Percentiles rank a stretch among this genome's conserved stretches.
phyloP scores from a whole-genome alignment of 2,329 filamentous ascomycete genomes.

The Fusarium nygamai region DNA sequence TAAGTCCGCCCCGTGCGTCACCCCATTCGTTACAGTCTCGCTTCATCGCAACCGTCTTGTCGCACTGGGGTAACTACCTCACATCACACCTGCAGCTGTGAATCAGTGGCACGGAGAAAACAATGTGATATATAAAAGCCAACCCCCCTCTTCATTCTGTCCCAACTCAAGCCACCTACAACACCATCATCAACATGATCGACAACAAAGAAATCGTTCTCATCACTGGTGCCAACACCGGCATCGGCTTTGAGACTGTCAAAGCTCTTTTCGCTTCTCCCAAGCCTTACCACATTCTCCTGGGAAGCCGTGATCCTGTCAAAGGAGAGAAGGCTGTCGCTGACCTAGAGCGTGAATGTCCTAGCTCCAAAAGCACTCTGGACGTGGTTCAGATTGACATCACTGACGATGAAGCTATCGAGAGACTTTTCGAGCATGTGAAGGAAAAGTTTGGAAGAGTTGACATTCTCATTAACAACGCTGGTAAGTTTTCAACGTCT shows the following conservation, averaged over 20 bases:
- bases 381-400: constrained; percentile 63
- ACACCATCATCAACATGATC: constrained; percentile 23
- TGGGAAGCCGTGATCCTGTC: constrained; percentile 62
- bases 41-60: neutral
- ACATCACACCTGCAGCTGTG: neutral
- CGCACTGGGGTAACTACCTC: neutral
- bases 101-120: neutral
- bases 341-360: constrained; percentile 52
- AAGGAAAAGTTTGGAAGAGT: constrained; percentile 54
- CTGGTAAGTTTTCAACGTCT: constrained; percentile 49
- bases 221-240: constrained; percentile 70
- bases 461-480: constrained; percentile 68
- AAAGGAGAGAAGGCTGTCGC: constrained; percentile 62
- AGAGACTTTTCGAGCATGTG: constrained; percentile 55
- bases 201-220: constrained; percentile 56
- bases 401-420: constrained; percentile 61
- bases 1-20: constrained; percentile 11
- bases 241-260: constrained; percentile 67
- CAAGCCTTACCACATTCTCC: constrained; percentile 62
- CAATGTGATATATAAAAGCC: constrained; percentile 1
- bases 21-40: neutral
- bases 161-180: neutral
- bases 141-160: neutral
- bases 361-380: constrained; percentile 54
- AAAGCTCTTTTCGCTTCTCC: constrained; percentile 61